Evolutionary conservation across 495 filamentous ascomycete species (phyloP).

Genomic region (Chlorociboria aeruginascens): DNA sequence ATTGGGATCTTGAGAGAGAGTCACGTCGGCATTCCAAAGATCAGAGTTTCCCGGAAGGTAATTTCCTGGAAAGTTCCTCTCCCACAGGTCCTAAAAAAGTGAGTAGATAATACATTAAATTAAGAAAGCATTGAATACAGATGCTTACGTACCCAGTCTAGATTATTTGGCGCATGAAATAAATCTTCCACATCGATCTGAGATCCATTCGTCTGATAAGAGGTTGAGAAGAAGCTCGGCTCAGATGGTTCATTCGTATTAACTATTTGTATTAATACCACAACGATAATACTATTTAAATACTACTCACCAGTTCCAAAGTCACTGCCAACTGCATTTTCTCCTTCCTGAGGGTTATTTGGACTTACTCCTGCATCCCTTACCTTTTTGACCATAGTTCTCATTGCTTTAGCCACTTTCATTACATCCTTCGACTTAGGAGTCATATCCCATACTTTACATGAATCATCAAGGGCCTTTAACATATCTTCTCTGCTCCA

Average conservation of each 20-base stretch:
- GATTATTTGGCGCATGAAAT: background rate
- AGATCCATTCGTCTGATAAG: background rate
- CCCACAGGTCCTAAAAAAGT: constrained; percentile 5
- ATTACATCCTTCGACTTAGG: constrained; percentile 2
- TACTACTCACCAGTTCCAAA: background rate
- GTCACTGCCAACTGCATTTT: background rate
- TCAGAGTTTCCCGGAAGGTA: constrained; percentile 1
- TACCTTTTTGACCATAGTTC: constrained; percentile 1
- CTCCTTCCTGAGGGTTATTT: background rate
- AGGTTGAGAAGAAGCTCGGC: background rate
- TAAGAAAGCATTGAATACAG: background rate
- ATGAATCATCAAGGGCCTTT: constrained; percentile 23
- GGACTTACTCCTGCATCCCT: background rate
- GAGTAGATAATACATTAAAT: background rate
- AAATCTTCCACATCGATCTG: background rate
- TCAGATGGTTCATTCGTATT: background rate
- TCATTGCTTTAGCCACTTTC: constrained; percentile 6
- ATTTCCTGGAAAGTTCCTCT: background rate
- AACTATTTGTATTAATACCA: background rate
- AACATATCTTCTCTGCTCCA: constrained; percentile 20
- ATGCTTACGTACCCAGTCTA: constrained; percentile 5
- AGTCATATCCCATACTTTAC: constrained; percentile 5
- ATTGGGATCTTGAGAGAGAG: too few species aligned
- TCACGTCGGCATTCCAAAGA: constrained; percentile 1
- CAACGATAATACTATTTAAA: background rate